Conservation (phyloP, 139 green algal genomes). For the Astrephomene gubernaculifera region DNA sequence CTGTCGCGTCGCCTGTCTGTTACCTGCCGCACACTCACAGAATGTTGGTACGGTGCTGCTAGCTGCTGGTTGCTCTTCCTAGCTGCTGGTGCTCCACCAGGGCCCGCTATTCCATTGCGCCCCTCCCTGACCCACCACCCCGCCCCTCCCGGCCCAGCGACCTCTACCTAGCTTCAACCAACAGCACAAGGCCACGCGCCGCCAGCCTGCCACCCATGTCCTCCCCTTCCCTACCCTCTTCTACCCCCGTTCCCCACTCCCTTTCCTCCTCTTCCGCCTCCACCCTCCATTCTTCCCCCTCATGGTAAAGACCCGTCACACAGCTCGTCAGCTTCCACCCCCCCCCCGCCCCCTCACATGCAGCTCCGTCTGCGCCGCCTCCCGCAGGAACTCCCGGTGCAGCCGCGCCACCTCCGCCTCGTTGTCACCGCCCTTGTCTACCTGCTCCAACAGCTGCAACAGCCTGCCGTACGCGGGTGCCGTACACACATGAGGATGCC, state of each 20-base stretch:
- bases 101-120: too few relatives aligned
- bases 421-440: constrained; percentile 33
- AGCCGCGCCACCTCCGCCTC: constrained; percentile 27
- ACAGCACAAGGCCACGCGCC: too few relatives aligned
- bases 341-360: neutral
- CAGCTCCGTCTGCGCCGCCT: constrained; percentile 50
- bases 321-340: neutral
- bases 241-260: too few relatives aligned
- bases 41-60: too few relatives aligned
- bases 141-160: too few relatives aligned
- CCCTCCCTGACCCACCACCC: too few relatives aligned
- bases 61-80: too few relatives aligned
- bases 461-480: constrained; percentile 1
- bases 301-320: too few relatives aligned
- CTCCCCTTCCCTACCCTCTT: neutral
- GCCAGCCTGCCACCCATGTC: neutral
- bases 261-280: neutral
- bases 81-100: too few relatives aligned
- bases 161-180: too few relatives aligned
- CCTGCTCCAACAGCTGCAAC: constrained; percentile 13
- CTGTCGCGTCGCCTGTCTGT: neutral
- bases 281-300: neutral
- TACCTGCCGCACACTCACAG: neutral
- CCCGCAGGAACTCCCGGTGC: constrained; percentile 43
- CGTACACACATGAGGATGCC: neutral